Base-by-base conservation (phyloP, 2,329 filamentous ascomycete species). In the Colletotrichum cereale region DNA sequence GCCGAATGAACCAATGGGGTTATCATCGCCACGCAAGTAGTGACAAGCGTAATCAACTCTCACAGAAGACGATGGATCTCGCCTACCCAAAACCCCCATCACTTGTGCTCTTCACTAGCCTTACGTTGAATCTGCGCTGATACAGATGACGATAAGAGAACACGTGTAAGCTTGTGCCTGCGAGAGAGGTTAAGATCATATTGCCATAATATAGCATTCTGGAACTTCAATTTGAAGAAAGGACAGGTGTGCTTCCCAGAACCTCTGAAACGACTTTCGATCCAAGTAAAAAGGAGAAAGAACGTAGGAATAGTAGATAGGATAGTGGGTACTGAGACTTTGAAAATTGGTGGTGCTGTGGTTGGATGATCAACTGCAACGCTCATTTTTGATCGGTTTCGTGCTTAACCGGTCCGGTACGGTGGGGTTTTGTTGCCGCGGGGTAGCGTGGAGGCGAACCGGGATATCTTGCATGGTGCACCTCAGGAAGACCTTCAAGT, bases 291-390 rank as follows among this genome's bases (percentile, higher is more conserved):
- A n/a, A n/a, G n/a, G n/a, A n/a, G n/a, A n/a, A n/a, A n/a, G n/a
- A n/a, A n/a, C n/a, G n/a, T n/a, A n/a, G n/a, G n/a, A n/a, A n/a
- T n/a, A n/a, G 21, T 44, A 44, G 18, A 11, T n/a, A 10, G 14
- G 1, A 21, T 42, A 16, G 12, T 5, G 24, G 7, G 14, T 3
- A 4, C 5, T 29, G 48, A 24, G 1, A 18, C 18, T 44, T 42
- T 8, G 0, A 26, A 8, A 26, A 14, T 1, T 21, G 6, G 6
- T 18, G 8, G 16, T 21, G 1, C 2, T 18, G 18, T 2, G 14
- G 2, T 16, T 18, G 2, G 18, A 10, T n/a, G 16, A 21, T 29
- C 14, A 52, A 29, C 7, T 31, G 48, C 26, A 6, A 18, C 26
- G n/a, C 21, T 47, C 44, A 12, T 47, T 24, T 11, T 12, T 24